These are phyloP conservation scores for Raddia distichophylla DNA, from an alignment of 176 grass and related monocot genomes.

Conservation along the genomic window DNA sequence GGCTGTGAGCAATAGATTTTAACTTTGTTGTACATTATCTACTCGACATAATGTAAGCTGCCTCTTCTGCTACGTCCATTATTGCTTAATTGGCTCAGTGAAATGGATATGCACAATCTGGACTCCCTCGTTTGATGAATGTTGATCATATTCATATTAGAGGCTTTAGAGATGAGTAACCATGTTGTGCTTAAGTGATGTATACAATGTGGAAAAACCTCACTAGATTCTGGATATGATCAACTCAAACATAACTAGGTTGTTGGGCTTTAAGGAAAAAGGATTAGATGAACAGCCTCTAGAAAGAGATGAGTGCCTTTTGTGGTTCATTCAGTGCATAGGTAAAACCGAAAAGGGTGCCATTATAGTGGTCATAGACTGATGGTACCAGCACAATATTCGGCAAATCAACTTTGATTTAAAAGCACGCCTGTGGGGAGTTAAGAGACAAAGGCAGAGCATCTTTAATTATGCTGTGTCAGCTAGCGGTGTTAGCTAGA, in stretches of 20 bases:
- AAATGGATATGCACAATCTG: not conserved
- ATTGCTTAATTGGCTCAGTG: not conserved
- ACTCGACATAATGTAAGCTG: not conserved
- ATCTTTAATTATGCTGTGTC: no score
- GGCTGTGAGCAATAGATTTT: slow-evolving; percentile 77
- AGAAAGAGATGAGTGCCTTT: not conserved
- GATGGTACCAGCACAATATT: not conserved
- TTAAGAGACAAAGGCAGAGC: no score
- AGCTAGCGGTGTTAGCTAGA: no score
- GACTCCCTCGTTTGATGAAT: not conserved
- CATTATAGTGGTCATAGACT: not conserved
- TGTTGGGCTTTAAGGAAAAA: no score
- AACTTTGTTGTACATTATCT: slow-evolving; percentile 17
- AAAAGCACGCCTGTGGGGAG: no score
- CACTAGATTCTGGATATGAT: not conserved
- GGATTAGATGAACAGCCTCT: not conserved
- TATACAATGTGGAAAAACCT: not conserved
- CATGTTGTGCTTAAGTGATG: not conserved
- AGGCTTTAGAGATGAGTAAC: not conserved
- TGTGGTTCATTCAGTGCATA: not conserved
- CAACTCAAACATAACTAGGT: not conserved
- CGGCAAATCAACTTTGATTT: not conserved
- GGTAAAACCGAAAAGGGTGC: not conserved
- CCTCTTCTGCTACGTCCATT: not conserved
- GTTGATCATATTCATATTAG: not conserved